Evolutionary conservation across 164 flowering plant genomes (phyloP), one percentile per base, ranked within the genome.

Genomic region (Magnolia sinica): DNA sequence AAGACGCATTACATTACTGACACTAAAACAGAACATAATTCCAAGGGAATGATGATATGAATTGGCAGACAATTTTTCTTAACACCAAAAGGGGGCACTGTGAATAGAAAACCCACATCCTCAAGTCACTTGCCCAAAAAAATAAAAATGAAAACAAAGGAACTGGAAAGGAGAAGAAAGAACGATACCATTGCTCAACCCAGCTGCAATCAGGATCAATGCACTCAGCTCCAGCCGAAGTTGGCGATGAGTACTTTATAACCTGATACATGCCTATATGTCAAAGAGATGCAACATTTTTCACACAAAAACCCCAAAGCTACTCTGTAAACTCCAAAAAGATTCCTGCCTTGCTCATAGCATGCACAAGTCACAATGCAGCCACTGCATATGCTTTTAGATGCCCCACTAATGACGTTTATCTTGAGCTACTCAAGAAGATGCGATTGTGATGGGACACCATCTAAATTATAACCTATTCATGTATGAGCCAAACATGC

Each of bases 161-260:
- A 29, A 1, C 7, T 4, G 50, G 45, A 7, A n/a, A 16, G 6
- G 59, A 70, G 7, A 45, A 69, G 52, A 45, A 51, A 76, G 23
- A 55, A 19, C 19, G 4, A 69, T 86, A 93, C 99, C 99, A 93
- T 87, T 93, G 97, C 80, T 95, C 97, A 24, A 95, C 92, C 98
- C 99, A 95, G 66, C 88, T 82, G 82, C 99, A 93, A 80, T 82
- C 84, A 27, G 90, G 92, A 86, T 91, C 98, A 84, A 95, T 87
- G 83, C 99, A 92, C 85, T 92, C 98, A 37, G 99, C 97, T 72
- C 98, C 99, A 73, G 99, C 97, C 74, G 98, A 95, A 69, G 89
- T 88, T 65, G 95, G 92, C 31, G 98, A 92, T 22, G 98, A 89
- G 78, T 80, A 92, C 68, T 81, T 74, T 76, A 95, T 93, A 27